These are phyloP conservation scores for Perkinsus marinus DNA, from an alignment of 169 alveolate species.

Conservation along the genomic window DNA sequence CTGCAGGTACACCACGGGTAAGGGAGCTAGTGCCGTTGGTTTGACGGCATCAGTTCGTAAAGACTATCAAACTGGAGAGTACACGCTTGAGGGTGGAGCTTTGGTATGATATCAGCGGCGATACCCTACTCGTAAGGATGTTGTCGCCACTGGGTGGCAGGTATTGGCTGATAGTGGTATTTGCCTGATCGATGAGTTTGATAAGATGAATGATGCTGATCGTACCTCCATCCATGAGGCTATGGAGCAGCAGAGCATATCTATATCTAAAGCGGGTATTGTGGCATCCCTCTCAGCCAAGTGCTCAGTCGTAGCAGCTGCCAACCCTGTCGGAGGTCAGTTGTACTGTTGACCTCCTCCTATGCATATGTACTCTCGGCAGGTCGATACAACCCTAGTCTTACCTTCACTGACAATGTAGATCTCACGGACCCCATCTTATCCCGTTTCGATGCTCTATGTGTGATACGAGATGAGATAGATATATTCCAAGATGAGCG, in stretches of 20 bases:
- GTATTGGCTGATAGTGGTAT: slow-evolving; percentile 95
- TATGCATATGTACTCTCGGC: slow-evolving; percentile 8
- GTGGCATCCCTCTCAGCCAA: slow-evolving; percentile 94
- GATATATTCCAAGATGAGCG: slow-evolving; percentile 79
- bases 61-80: slow-evolving; percentile 92
- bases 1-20: slow-evolving; percentile 82
- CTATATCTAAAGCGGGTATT: slow-evolving; percentile 96
- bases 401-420: slow-evolving; percentile 94
- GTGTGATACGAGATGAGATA: slow-evolving; percentile 94
- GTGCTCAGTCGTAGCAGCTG: slow-evolving; percentile 99
- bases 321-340: slow-evolving; percentile 83
- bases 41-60: slow-evolving; percentile 92
- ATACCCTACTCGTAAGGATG: background rate
- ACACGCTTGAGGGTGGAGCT: slow-evolving; percentile 99
- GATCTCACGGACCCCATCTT: slow-evolving; percentile 97
- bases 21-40: slow-evolving; percentile 99
- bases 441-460: slow-evolving; percentile 93
- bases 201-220: slow-evolving; percentile 98
- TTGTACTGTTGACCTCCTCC: background rate
- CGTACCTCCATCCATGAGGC: slow-evolving; percentile 99
- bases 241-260: slow-evolving; percentile 98
- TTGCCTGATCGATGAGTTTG: slow-evolving; percentile 99
- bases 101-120: slow-evolving; percentile 53
- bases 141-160: no score
- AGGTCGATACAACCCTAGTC: slow-evolving; percentile 88